phyloP scores from a whole-genome alignment of 202 grass and related monocot genomes.

The Musa balbisiana region DNA sequence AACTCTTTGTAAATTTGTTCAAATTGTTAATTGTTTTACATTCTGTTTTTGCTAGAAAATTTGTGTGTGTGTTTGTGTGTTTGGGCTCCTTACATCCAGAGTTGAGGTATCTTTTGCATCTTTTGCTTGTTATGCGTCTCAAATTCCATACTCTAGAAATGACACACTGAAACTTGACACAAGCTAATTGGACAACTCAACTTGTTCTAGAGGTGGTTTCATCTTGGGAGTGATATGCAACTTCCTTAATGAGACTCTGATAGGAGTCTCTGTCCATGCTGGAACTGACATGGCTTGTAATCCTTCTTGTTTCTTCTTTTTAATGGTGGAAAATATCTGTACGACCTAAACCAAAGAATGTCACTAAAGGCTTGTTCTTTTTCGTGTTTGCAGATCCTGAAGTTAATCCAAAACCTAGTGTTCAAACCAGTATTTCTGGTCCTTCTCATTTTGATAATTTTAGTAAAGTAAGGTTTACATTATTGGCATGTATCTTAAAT shows the following conservation, averaged over 20 bases:
- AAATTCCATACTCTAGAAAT: background rate
- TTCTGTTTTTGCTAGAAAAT: background rate
- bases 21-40: background rate
- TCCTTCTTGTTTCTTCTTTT: background rate
- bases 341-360: background rate
- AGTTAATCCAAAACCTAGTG: slow-evolving; percentile 25
- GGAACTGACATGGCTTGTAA: background rate
- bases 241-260: background rate
- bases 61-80: background rate
- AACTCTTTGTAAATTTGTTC: background rate
- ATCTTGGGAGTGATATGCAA: background rate
- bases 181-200: background rate
- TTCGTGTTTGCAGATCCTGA: slow-evolving; percentile 20
- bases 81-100: background rate
- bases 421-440: slow-evolving; percentile 23
- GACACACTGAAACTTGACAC: background rate
- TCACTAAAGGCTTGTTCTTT: background rate
- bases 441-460: slow-evolving; percentile 26
- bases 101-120: background rate
- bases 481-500: background rate
- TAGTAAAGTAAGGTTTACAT: slow-evolving; percentile 22
- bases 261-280: background rate
- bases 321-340: background rate
- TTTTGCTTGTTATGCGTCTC: background rate
- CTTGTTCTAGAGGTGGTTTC: background rate